A percentile compares a stretch with the other conserved stretches of the same genome.
phyloP scores from a whole-genome alignment of 257 asterid species.

The Agastache rugosa region DNA sequence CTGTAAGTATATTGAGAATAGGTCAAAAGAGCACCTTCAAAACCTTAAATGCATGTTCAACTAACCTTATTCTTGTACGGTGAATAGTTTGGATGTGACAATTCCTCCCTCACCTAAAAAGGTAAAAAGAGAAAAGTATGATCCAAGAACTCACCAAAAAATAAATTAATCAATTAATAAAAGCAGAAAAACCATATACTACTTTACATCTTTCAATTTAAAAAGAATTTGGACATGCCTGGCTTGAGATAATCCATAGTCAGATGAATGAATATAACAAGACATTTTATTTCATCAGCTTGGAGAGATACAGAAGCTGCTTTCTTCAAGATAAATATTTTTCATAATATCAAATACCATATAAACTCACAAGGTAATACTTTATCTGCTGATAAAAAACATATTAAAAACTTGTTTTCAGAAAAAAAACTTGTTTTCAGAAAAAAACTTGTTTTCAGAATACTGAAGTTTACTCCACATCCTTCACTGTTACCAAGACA shows the following conservation, averaged over 20 bases:
- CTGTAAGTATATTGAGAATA: neutral
- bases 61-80: slow-evolving; percentile 34
- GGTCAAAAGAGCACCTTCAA: slow-evolving; percentile 19
- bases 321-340: neutral
- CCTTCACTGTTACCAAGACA: slow-evolving; percentile 11
- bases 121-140: neutral
- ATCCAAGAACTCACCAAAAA: neutral
- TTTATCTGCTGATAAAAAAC: neutral
- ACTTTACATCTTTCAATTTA: neutral
- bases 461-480: neutral
- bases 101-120: slow-evolving; percentile 31
- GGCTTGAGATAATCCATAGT: neutral
- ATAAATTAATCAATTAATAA: neutral
- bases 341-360: neutral
- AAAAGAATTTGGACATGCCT: neutral
- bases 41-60: slow-evolving; percentile 26
- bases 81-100: slow-evolving; percentile 28
- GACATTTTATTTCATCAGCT: neutral
- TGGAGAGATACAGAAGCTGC: neutral
- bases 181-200: neutral
- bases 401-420: neutral
- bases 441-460: neutral
- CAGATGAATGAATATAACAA: neutral
- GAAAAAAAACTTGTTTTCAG: neutral
- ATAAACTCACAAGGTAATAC: neutral